Evolutionary conservation across 192 early-diverging fungal genomes (phyloP).

Genomic region (Gamsiella multidivaricata): DNA sequence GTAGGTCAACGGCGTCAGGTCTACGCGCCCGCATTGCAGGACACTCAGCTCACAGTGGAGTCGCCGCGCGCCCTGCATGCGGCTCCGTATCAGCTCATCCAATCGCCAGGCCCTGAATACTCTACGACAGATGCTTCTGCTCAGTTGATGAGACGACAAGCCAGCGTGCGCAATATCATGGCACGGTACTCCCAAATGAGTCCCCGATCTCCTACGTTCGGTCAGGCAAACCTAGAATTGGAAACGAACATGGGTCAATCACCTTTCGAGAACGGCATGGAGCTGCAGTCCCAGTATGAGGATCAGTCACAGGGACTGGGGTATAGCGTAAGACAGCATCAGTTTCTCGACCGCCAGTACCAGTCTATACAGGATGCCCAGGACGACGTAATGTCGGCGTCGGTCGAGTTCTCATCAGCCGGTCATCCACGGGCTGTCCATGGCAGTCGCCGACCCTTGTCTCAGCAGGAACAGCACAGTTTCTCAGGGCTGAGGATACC

Average conservation of each 20-base stretch:
- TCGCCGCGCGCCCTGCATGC: not conserved
- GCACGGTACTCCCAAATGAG: constrained; percentile 22
- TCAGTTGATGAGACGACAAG: constrained; percentile 18
- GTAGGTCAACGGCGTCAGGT: constrained; percentile 8
- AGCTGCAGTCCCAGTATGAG: not conserved
- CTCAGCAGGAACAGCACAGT: constrained; percentile 28
- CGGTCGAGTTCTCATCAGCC: constrained; percentile 1
- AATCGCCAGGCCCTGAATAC: not conserved
- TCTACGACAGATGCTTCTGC: not conserved
- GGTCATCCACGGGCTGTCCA: not conserved
- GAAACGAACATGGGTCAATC: not conserved
- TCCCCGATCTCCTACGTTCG: constrained; percentile 15
- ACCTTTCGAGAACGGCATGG: not conserved
- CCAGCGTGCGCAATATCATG: constrained; percentile 34
- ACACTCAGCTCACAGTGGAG: not conserved
- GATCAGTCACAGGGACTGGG: not conserved
- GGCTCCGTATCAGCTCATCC: not conserved
- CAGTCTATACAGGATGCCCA: not conserved
- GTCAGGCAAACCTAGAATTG: constrained; percentile 1
- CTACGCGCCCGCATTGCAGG: not conserved
- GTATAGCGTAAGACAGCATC: constrained; percentile 9
- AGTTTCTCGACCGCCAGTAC: not conserved
- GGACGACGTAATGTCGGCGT: constrained; percentile 6
- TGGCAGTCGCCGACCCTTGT: constrained; percentile 12
- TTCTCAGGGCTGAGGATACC: not conserved